phyloP scores from a whole-genome alignment of 2,329 filamentous ascomycete genomes.

The Escovopsis sp. region DNA sequence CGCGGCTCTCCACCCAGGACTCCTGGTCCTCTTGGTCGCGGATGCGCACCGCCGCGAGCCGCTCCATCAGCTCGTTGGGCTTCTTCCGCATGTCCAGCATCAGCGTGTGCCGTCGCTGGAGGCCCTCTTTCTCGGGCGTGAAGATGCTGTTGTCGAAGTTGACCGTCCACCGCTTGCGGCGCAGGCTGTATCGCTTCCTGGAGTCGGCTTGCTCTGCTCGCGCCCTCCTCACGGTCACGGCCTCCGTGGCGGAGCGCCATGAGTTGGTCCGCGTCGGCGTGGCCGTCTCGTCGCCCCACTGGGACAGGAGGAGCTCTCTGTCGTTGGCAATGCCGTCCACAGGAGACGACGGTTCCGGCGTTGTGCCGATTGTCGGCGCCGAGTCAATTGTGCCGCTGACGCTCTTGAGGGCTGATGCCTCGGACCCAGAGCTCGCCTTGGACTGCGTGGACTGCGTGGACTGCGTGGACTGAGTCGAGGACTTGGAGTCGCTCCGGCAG shows the following conservation, averaged over 20 bases:
- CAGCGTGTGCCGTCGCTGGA: constrained; percentile 11
- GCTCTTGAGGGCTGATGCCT: constrained; percentile 12
- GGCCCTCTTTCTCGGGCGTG: constrained; percentile 2
- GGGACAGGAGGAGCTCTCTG: constrained; percentile 9
- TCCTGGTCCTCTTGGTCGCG: constrained; percentile 12
- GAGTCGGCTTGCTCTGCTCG: constrained; percentile 15
- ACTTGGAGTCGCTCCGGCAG: constrained; percentile 13
- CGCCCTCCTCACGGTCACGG: constrained; percentile 13
- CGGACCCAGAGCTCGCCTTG: constrained; percentile 8
- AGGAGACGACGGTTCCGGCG: constrained; percentile 10
- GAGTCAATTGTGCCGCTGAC: constrained; percentile 13
- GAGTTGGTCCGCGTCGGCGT: constrained; percentile 2
- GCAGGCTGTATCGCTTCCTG: constrained; percentile 4
- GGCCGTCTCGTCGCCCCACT: constrained; percentile 15
- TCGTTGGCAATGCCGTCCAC: constrained; percentile 7
- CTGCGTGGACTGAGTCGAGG: constrained; percentile 11
- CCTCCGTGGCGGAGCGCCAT: constrained; percentile 11
- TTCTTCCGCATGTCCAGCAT: constrained; percentile 12
- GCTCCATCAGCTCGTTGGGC: constrained; percentile 7
- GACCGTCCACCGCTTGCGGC: constrained; percentile 4
- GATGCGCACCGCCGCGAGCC: constrained; percentile 6
- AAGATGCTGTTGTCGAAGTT: no score
- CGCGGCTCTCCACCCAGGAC: constrained; percentile 11
- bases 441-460: no score
- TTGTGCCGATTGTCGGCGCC: constrained; percentile 11